A percentile compares a stretch with the other conserved stretches of the same genome.
These are phyloP conservation scores for Fraxinus sp. DNA, from an alignment of 305 asterid genomes.

Conservation along the genomic window DNA sequence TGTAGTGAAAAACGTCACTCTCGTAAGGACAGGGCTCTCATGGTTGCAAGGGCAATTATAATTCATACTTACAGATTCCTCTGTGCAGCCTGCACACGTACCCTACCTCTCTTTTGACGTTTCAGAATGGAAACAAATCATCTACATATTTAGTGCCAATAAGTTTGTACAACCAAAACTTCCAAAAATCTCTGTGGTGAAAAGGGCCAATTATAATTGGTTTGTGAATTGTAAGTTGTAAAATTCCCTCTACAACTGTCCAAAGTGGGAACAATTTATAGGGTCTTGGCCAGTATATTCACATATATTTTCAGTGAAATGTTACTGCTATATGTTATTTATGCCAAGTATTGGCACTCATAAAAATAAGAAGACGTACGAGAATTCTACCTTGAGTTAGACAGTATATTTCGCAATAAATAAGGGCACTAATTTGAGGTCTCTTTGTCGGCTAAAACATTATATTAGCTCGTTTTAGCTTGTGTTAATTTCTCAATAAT, in stretches of 20 bases:
- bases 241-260: background rate
- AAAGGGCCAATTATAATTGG: background rate
- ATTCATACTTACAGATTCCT: slow-evolving; percentile 1
- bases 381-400: background rate
- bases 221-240: background rate
- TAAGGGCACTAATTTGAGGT: background rate
- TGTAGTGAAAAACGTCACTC: background rate
- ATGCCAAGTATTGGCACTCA: background rate
- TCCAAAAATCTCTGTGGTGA: background rate
- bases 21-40: background rate
- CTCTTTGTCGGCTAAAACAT: background rate
- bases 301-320: background rate
- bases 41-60: background rate
- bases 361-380: background rate
- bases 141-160: background rate
- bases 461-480: background rate
- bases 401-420: background rate
- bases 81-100: background rate
- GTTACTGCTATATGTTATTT: background rate
- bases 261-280: background rate
- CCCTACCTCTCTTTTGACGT: slow-evolving; percentile 7
- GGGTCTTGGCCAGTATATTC: background rate
- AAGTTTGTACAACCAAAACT: background rate
- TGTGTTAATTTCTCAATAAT: background rate
- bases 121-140: background rate